Percentiles rank a stretch among this genome's conserved stretches.
Evolutionary conservation across 805 yeast genomes (phyloP).

Genomic region (Candida morakotiae): DNA sequence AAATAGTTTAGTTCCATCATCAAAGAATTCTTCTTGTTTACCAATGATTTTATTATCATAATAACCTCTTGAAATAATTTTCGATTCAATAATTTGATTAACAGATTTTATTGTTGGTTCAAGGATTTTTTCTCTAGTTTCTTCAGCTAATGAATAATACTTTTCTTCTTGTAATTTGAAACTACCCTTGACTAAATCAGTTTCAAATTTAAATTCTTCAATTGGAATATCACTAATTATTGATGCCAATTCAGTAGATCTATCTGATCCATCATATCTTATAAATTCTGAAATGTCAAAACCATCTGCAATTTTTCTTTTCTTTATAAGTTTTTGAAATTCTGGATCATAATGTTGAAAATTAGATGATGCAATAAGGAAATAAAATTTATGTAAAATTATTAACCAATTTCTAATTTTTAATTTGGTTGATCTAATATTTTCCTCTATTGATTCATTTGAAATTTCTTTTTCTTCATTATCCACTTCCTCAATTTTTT

Average conservation of each 20-base stretch:
- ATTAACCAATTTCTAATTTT: conserved; percentile 52
- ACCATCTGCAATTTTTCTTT: conserved; percentile 9
- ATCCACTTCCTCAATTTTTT: conserved; percentile 23
- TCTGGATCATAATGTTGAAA: conserved; percentile 47
- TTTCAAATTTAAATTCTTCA: conserved; percentile 8
- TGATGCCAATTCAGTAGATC: conserved; percentile 19
- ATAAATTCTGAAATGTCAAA: conserved; percentile 6
- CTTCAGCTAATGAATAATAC: conserved; percentile 34
- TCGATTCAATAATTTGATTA: conserved; percentile 17
- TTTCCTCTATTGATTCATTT: conserved; percentile 21
- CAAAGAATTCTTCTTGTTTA: conserved; percentile 12
- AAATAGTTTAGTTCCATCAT: conserved; percentile 25
- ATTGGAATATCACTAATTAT: conserved; percentile 16
- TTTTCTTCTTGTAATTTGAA: conserved; percentile 1
- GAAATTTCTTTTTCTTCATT: conserved; percentile 13
- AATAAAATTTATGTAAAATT: conserved; percentile 69
- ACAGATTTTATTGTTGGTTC: conserved; percentile 27
- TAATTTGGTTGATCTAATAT: conserved; percentile 16
- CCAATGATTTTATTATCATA: conserved; percentile 7
- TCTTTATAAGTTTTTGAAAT: conserved; percentile 21
- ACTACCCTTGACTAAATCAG: conserved; percentile 3
- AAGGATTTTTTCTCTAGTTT: conserved; percentile 28
- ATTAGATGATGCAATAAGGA: conserved; percentile 71
- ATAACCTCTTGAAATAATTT: conserved; percentile 20
- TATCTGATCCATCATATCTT: conserved; percentile 7